Evolutionary conservation across 768 basidiomycete genomes (phyloP).

Genomic region (Pleurotus sapidus): DNA sequence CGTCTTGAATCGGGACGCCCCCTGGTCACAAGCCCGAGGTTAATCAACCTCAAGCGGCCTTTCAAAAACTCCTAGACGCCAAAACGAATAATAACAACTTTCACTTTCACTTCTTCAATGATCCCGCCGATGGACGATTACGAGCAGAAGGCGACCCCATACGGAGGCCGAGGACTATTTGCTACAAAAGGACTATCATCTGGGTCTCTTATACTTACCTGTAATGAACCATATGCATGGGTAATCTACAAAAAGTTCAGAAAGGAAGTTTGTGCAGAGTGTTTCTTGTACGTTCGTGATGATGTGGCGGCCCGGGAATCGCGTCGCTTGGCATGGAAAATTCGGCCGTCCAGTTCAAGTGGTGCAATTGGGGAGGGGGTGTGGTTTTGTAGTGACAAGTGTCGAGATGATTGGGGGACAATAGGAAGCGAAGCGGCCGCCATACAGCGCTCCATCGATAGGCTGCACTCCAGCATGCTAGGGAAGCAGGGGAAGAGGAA

Average conservation of each 20-base stretch:
- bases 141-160: constrained; percentile 28
- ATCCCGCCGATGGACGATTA: not conserved
- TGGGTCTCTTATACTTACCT: constrained; percentile 40
- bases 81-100: not conserved
- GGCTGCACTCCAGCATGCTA: constrained; percentile 15
- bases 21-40: too few relatives aligned
- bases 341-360: constrained; percentile 20
- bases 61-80: not conserved
- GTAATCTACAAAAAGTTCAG: constrained; percentile 62
- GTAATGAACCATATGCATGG: constrained; percentile 48
- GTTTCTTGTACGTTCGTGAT: constrained; percentile 55
- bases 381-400: constrained; percentile 56
- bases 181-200: constrained; percentile 38
- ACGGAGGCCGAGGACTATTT: constrained; percentile 55
- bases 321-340: constrained; percentile 40
- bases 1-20: too few relatives aligned
- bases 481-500: constrained; percentile 22
- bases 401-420: constrained; percentile 41
- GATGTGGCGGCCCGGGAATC: constrained; percentile 25
- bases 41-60: too few relatives aligned
- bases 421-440: constrained; percentile 29
- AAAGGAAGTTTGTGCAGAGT: constrained; percentile 64
- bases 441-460: constrained; percentile 26
- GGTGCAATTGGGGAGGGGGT: constrained; percentile 31
- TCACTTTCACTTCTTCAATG: too few relatives aligned